A percentile compares a stretch with the other conserved stretches of the same genome.
Evolutionary conservation across 306 rosid species (phyloP).

Genomic region (Senna tora): DNA sequence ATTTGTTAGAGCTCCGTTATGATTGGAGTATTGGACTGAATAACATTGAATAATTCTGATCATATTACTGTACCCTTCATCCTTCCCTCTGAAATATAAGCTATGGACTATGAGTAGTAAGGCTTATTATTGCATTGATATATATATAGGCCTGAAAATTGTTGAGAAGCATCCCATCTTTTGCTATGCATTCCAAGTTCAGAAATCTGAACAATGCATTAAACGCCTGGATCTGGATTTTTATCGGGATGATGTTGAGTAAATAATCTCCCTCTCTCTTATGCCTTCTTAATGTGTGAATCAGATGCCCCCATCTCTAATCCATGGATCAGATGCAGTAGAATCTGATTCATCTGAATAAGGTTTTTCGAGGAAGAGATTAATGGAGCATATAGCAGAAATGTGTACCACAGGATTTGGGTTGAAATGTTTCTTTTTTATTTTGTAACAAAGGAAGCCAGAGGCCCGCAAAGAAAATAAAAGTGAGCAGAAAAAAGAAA

Average conservation of each 20-base stretch:
- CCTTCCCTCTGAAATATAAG: too few relatives aligned
- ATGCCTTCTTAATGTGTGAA: background rate
- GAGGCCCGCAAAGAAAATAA: background rate
- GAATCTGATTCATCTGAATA: background rate
- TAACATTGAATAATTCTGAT: background rate
- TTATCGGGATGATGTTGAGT: background rate
- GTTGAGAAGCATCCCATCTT: too few relatives aligned
- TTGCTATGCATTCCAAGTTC: too few relatives aligned
- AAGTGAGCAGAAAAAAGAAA: too few relatives aligned
- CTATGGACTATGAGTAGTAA: too few relatives aligned
- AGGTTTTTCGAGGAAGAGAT: background rate
- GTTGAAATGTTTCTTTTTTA: slow-evolving; percentile 50
- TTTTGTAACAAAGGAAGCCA: background rate
- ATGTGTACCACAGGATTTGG: background rate
- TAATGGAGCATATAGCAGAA: background rate
- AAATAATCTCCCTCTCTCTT: background rate
- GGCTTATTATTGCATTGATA: too few relatives aligned
- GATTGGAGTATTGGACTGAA: slow-evolving; percentile 18
- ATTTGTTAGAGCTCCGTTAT: background rate
- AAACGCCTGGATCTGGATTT: background rate
- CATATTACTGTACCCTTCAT: too few relatives aligned
- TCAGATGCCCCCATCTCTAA: background rate
- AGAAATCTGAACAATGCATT: too few relatives aligned
- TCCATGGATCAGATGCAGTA: background rate
- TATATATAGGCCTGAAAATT: too few relatives aligned